phyloP scores from a whole-genome alignment of 2,329 filamentous ascomycete species.

The Aureobasidium sp. region DNA sequence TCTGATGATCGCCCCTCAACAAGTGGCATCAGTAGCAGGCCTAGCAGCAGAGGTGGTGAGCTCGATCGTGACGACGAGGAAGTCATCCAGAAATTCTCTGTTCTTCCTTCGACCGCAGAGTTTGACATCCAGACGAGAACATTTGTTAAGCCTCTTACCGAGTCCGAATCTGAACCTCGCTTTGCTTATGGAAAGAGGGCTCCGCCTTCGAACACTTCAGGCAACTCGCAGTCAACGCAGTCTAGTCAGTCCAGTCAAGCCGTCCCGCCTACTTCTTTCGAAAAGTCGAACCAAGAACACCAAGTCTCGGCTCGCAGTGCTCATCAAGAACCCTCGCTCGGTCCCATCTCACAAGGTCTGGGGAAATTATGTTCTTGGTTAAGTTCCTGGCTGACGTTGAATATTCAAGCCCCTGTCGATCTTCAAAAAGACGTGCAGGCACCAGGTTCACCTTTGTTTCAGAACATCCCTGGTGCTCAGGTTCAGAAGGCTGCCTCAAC shows the following conservation, averaged over 20 bases:
- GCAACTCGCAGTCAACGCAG: background rate
- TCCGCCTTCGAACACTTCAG: no score
- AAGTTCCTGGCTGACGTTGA: constrained; percentile 1
- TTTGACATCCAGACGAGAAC: background rate
- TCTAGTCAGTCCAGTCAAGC: background rate
- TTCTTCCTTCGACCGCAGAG: background rate
- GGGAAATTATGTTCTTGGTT: background rate
- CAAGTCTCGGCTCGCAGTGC: background rate
- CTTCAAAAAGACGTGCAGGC: background rate
- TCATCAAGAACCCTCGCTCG: background rate
- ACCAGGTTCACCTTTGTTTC: background rate
- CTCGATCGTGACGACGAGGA: background rate
- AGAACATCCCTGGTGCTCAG: background rate
- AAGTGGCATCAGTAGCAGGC: background rate
- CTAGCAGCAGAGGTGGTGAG: background rate
- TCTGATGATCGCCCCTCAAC: background rate
- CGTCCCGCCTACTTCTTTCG: background rate
- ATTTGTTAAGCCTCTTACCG: background rate
- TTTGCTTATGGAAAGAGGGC: background rate
- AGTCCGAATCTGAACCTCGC: background rate
- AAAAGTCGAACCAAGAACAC: constrained; percentile 1
- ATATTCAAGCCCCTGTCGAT: background rate
- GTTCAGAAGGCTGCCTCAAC: background rate
- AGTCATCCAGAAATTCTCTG: background rate
- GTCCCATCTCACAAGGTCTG: background rate